phyloP scores from a whole-genome alignment of 768 basidiomycete species.

The Hemileccinum rubropunctum region DNA sequence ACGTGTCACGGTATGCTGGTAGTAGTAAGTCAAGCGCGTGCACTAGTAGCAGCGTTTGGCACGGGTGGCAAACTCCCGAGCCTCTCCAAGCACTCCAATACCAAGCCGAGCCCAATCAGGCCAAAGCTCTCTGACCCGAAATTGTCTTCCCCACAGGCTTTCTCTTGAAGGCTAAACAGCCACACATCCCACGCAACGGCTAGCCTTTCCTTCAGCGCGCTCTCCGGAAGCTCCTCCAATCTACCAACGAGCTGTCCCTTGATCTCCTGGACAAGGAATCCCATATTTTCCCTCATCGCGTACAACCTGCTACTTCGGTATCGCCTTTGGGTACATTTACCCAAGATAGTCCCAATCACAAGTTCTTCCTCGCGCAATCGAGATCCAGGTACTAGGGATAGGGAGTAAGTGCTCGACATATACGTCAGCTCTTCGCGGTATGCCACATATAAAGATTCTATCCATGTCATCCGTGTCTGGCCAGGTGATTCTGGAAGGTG shows the following conservation, averaged over 20 bases:
- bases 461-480: conserved; percentile 2
- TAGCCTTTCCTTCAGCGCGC: conserved; percentile 40
- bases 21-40: background rate
- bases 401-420: conserved; percentile 64
- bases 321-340: conserved; percentile 59
- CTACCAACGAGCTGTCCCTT: conserved; percentile 37
- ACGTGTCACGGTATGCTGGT: background rate
- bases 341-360: conserved; percentile 71
- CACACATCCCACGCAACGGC: conserved; percentile 64
- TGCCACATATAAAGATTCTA: conserved; percentile 21
- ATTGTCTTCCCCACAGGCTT: conserved; percentile 22
- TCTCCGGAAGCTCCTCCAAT: conserved; percentile 20
- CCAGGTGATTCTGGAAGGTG: conserved; percentile 12
- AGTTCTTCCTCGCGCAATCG: conserved; percentile 71
- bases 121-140: conserved; percentile 68
- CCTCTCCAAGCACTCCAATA: conserved; percentile 57
- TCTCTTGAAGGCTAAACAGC: conserved; percentile 46
- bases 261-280: conserved; percentile 50
- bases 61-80: conserved; percentile 29
- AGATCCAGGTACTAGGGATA: conserved; percentile 54
- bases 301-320: conserved; percentile 58
- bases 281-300: conserved; percentile 59
- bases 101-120: conserved; percentile 55
- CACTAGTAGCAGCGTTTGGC: conserved; percentile 3
- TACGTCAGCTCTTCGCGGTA: conserved; percentile 70